Conservation (phyloP, 2,329 filamentous ascomycete species). For the Colletotrichum costaricense region DNA sequence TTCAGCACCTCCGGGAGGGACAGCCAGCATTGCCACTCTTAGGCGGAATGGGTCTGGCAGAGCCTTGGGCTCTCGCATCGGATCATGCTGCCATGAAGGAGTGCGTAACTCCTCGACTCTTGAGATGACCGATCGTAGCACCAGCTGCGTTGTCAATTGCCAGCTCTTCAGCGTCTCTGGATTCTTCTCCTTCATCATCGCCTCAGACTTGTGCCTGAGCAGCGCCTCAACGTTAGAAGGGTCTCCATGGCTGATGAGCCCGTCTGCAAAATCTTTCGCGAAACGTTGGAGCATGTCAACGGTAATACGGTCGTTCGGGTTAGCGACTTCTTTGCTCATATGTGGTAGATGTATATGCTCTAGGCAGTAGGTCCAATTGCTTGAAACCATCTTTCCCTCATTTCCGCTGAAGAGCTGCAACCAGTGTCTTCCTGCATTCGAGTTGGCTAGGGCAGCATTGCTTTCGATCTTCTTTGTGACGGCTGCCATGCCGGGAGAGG, state of each 20-base stretch:
- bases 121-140: neutral
- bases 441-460: neutral
- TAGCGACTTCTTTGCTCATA: neutral
- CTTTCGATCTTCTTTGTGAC: conserved; percentile 1
- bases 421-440: conserved; percentile 22
- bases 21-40: neutral
- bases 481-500: neutral
- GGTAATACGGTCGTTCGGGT: neutral
- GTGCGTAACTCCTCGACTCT: conserved; percentile 7
- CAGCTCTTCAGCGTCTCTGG: neutral
- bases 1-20: neutral
- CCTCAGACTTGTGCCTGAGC: neutral
- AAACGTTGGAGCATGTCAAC: conserved; percentile 1
- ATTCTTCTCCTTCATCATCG: neutral
- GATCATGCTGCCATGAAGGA: conserved; percentile 5
- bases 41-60: conserved; percentile 7
- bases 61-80: neutral
- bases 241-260: neutral
- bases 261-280: neutral
- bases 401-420: neutral
- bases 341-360: neutral
- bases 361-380: neutral
- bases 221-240: neutral
- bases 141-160: conserved; percentile 5
- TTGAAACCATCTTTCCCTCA: neutral